Percentiles rank a stretch among this genome's conserved stretches.
Evolutionary conservation across 768 basidiomycete species (phyloP).

Genomic region (Trametes cubensis): DNA sequence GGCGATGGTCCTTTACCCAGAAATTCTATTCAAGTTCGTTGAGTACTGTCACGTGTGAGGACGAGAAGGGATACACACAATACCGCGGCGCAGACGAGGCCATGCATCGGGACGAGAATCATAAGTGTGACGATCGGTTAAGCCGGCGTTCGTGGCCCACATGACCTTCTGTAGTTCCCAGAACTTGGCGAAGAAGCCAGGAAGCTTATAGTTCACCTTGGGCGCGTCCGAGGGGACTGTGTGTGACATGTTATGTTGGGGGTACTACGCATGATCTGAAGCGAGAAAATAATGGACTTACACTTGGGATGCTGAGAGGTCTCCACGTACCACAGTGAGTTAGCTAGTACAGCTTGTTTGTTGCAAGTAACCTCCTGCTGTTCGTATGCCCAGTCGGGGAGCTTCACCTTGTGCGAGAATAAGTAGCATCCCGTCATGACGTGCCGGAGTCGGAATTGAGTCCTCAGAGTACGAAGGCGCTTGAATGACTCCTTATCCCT

Average conservation of each 20-base stretch:
- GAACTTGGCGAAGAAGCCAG: slow-evolving; percentile 90
- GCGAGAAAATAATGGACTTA: slow-evolving; percentile 43
- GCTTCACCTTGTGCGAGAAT: slow-evolving; percentile 96
- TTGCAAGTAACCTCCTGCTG: slow-evolving; percentile 99
- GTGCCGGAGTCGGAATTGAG: slow-evolving; percentile 83
- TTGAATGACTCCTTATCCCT: slow-evolving; percentile 68
- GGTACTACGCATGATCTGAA: not conserved
- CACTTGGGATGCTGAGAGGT: slow-evolving; percentile 74
- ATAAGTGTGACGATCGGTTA: slow-evolving; percentile 92
- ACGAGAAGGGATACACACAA: slow-evolving; percentile 57
- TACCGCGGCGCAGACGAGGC: slow-evolving; percentile 91
- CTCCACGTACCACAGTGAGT: slow-evolving; percentile 95
- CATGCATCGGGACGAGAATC: slow-evolving; percentile 92
- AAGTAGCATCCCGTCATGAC: slow-evolving; percentile 90
- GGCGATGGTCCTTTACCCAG: slow-evolving; percentile 96
- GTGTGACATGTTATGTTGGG: not conserved
- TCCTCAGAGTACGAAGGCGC: slow-evolving; percentile 77
- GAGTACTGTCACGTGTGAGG: slow-evolving; percentile 4
- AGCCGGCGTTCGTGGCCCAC: slow-evolving; percentile 96
- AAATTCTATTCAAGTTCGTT: slow-evolving; percentile 66
- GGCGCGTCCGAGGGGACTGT: slow-evolving; percentile 70
- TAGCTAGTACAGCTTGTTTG: slow-evolving; percentile 88
- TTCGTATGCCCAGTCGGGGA: slow-evolving; percentile 97
- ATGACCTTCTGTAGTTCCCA: slow-evolving; percentile 89
- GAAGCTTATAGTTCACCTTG: slow-evolving; percentile 89